Evolutionary conservation across 176 grass and related monocot genomes (phyloP).

Genomic region (Elymus sibiricus): DNA sequence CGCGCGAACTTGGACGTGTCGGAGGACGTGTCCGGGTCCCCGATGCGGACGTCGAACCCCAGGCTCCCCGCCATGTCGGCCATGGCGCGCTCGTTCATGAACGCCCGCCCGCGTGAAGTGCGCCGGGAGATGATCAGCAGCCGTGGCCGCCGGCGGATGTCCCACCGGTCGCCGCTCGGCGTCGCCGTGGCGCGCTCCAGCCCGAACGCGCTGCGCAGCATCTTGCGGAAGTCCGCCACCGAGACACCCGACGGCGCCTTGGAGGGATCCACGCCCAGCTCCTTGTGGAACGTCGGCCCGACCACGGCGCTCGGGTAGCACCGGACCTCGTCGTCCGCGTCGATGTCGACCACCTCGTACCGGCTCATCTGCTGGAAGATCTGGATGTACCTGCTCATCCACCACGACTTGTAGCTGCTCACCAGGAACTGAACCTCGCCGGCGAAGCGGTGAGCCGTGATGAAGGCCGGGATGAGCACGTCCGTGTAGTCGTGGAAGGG

Average conservation of each 20-base stretch:
- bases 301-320: conserved; percentile 57
- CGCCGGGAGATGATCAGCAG: conserved; percentile 61
- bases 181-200: conserved; percentile 52
- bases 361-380: conserved; percentile 66
- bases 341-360: conserved; percentile 63
- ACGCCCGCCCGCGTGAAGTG: conserved; percentile 32
- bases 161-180: conserved; percentile 58
- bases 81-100: conserved; percentile 71
- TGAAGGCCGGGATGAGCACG: conserved; percentile 76
- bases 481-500: conserved; percentile 94
- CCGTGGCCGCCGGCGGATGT: conserved; percentile 43
- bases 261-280: conserved; percentile 54
- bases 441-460: conserved; percentile 41
- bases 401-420: conserved; percentile 65
- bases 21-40: conserved; percentile 57
- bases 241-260: conserved; percentile 21
- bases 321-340: conserved; percentile 50
- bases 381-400: conserved; percentile 53
- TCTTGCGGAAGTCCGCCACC: conserved; percentile 47
- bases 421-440: conserved; percentile 75
- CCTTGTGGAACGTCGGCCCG: conserved; percentile 62
- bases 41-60: conserved; percentile 67
- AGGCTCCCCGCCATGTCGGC: conserved; percentile 60
- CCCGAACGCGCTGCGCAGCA: conserved; percentile 60
- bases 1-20: conserved; percentile 83